Base-by-base conservation (phyloP, 2,329 filamentous ascomycete genomes). In the Neurospora crassa region DNA sequence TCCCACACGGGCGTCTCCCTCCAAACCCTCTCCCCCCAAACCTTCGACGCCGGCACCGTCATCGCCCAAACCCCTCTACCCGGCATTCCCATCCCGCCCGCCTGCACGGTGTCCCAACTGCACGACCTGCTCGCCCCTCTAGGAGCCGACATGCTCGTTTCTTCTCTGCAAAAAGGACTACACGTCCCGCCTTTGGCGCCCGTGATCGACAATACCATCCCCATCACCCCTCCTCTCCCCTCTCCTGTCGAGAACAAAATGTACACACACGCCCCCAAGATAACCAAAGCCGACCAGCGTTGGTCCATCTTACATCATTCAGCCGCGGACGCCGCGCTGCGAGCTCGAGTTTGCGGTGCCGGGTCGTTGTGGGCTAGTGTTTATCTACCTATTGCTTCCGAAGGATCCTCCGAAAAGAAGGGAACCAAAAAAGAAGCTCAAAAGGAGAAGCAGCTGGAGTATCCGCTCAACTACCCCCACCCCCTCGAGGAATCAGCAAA, bases 41-140 rank as follows among this genome's bases (percentile, higher is more conserved):
- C 85, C 67, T 97, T 98, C 78, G 96, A 99, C 79, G 88, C 89
- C 72, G 96, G 96, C 40, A 80, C 83, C 2, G 86, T 97, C 11
- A 84, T 99, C 37, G 85, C 87, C 18, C 94, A 96, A 80, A 90
- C 89, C 0, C 84, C 87, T 0, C 71, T 78, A 0, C 89, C 89
- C 0, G 89, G 88, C 1, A 83, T 93, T 41, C 81, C 81, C 29
- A 81, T 87, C 40, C 82, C 83, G 0, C 75, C 79, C 0, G 76
- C 77, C 29, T 84, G 82, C 72, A 87, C 85, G 0, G 82, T 87
- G 1, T 76, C 80, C 0, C 76, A 82, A 12, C 80, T 94, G 5
- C 80, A 87, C 69, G 69, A 67, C 40, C n/a, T 71, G 5, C 83
- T 96, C 47, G 89, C 90, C 0, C 83, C 84, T 0, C 79, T 85